Percentiles rank a stretch among this genome's conserved stretches.
Conservation (phyloP, 345 rosid species). For the Gossypium turneri region DNA sequence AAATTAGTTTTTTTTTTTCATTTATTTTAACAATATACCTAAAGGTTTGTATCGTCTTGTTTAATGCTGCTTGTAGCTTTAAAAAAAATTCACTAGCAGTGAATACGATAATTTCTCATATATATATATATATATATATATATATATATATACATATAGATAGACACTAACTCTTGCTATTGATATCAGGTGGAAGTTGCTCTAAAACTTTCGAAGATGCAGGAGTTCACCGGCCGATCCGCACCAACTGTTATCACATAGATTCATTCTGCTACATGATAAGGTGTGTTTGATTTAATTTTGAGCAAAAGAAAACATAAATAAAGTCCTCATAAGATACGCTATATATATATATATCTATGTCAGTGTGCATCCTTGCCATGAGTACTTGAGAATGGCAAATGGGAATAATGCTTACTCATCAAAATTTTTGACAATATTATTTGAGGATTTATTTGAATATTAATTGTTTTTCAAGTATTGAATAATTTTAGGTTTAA, state of each 20-base stretch:
- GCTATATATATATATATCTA: too few relatives aligned
- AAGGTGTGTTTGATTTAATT: background rate
- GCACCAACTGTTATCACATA: conserved; percentile 94
- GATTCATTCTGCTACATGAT: conserved; percentile 1
- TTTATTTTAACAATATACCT: too few relatives aligned
- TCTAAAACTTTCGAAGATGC: conserved; percentile 85
- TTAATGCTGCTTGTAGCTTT: too few relatives aligned
- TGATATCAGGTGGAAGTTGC: conserved; percentile 80
- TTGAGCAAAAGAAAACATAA: background rate
- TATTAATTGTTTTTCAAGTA: background rate
- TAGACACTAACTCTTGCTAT: conserved; percentile 2
- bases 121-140: too few relatives aligned
- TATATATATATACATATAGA: too few relatives aligned
- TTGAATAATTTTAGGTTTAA: too few relatives aligned
- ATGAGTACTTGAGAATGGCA: background rate
- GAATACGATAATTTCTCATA: too few relatives aligned
- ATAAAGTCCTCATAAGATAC: background rate
- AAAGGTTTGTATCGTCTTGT: too few relatives aligned
- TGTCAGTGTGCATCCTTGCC: background rate
- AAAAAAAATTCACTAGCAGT: too few relatives aligned
- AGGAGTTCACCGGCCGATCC: conserved; percentile 88
- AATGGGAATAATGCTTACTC: background rate
- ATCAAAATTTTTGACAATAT: background rate
- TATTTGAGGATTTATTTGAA: background rate
- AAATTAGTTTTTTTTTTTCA: too few relatives aligned